Evolutionary conservation across 345 rosid genomes (phyloP).

Genomic region (Streptanthus diversifolius): DNA sequence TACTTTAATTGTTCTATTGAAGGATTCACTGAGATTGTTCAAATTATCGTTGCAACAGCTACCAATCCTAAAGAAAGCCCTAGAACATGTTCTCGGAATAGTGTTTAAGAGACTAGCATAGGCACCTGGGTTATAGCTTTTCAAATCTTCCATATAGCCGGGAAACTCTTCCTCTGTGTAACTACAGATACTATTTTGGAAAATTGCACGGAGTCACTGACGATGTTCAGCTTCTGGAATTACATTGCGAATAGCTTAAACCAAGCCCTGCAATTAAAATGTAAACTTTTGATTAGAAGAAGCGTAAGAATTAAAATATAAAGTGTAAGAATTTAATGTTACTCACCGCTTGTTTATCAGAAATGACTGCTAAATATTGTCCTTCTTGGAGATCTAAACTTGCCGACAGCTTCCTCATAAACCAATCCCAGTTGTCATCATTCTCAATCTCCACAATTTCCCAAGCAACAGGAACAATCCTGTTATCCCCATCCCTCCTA

Average conservation of each 20-base stretch:
- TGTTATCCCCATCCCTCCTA: neutral
- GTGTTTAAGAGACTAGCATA: neutral
- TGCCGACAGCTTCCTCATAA: neutral
- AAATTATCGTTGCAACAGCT: neutral
- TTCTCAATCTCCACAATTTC: neutral
- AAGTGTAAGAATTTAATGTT: too few species aligned
- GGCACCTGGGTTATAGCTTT: neutral
- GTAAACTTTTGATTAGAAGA: too few species aligned
- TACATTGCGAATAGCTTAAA: neutral
- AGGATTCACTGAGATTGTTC: neutral
- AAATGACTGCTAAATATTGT: neutral
- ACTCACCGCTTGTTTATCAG: neutral
- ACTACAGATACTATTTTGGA: neutral
- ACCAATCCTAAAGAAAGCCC: neutral
- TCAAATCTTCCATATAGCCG: neutral
- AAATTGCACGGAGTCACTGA: neutral
- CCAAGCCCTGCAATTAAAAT: neutral
- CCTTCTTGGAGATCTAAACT: neutral
- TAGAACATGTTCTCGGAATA: neutral
- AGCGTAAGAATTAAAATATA: too few species aligned
- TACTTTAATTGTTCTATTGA: neutral
- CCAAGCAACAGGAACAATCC: neutral
- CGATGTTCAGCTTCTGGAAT: neutral
- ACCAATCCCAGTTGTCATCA: neutral
- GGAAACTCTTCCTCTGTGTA: neutral